A percentile compares a stretch with the other conserved stretches of the same genome.
Evolutionary conservation across 106 monocot genomes (phyloP).

Genomic region (Dendrobium huoshanense): DNA sequence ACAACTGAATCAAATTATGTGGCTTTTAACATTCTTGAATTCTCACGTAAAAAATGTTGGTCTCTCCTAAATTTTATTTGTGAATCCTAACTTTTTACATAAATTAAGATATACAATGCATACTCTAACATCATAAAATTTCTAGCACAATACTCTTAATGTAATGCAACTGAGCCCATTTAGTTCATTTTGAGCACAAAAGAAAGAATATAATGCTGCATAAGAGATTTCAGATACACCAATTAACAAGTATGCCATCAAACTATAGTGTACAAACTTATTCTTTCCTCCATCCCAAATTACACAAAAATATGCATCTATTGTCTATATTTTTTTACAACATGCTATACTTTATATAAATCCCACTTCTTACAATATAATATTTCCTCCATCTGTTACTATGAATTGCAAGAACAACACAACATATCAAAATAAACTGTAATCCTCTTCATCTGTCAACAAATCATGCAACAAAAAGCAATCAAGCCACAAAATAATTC

Average conservation of each 20-base stretch:
- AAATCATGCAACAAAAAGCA: neutral
- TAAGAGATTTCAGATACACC: no score
- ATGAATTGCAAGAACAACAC: neutral
- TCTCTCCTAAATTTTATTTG: no score
- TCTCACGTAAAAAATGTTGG: no score
- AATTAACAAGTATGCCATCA: neutral
- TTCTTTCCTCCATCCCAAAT: neutral
- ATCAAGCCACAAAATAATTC: slow-evolving; percentile 92
- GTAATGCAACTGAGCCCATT: no score
- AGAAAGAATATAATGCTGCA: no score
- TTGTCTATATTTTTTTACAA: slow-evolving; percentile 2
- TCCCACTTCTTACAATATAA: neutral
- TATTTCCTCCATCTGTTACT: neutral
- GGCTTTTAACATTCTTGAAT: no score
- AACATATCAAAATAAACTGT: neutral
- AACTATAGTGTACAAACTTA: neutral
- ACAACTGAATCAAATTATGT: no score
- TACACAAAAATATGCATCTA: slow-evolving; percentile 7
- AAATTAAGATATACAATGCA: no score
- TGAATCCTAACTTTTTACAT: no score
- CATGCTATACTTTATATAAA: neutral
- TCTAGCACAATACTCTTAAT: no score
- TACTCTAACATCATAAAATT: no score
- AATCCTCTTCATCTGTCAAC: neutral
- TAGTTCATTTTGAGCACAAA: no score